Percentiles rank a stretch among this genome's conserved stretches.
phyloP scores from a whole-genome alignment of 805 yeast species.

The Candida anglica region DNA sequence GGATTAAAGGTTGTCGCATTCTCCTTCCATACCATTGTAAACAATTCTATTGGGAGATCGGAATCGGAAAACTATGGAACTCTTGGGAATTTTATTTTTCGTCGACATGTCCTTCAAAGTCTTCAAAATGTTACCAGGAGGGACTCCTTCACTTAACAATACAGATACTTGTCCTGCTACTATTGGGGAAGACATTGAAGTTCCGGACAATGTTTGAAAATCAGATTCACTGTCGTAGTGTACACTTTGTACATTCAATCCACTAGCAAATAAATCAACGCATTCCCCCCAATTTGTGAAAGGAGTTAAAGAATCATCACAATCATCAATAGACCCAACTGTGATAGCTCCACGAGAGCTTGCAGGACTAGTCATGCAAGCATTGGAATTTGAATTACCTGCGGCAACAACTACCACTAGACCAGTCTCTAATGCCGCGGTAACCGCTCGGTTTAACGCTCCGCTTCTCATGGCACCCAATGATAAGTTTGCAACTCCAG shows the following conservation, averaged over 20 bases:
- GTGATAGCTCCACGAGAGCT: conserved; percentile 68
- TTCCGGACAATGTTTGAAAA: conserved; percentile 51
- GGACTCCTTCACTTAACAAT: conserved; percentile 49
- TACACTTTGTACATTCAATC: conserved; percentile 62
- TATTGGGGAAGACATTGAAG: conserved; percentile 78
- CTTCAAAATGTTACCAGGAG: conserved; percentile 36
- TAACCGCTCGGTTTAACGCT: conserved; percentile 69
- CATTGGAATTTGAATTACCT: conserved; percentile 75
- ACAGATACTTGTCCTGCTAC: conserved; percentile 65
- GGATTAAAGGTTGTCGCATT: conserved; percentile 1
- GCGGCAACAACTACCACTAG: conserved; percentile 77
- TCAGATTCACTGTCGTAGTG: not conserved
- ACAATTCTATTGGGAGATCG: conserved; percentile 61
- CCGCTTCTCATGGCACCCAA: conserved; percentile 70
- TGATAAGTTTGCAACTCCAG: conserved; percentile 74
- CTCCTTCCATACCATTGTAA: conserved; percentile 23
- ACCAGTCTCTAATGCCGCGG: conserved; percentile 72
- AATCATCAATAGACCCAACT: conserved; percentile 86
- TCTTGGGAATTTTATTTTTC: conserved; percentile 42
- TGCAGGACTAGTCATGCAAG: conserved; percentile 86
- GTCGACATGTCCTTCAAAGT: conserved; percentile 45
- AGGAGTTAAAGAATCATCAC: conserved; percentile 61
- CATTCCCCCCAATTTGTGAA: conserved; percentile 95
- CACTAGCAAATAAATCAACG: conserved; percentile 83
- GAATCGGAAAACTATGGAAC: conserved; percentile 42